Evolutionary conservation across 345 rosid genomes (phyloP).

Genomic region (Gossypium herbaceum): DNA sequence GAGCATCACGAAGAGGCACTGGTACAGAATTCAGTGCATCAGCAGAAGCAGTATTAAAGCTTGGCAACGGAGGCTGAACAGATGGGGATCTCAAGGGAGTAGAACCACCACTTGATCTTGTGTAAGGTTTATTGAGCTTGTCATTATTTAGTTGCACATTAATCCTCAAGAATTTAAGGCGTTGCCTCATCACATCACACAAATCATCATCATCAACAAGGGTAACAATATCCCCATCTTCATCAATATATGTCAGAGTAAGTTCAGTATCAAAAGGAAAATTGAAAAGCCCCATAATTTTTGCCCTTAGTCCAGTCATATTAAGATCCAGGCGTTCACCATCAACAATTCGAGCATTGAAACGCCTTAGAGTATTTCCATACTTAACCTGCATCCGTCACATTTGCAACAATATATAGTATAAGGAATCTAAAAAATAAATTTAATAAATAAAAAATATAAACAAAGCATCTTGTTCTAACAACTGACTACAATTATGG

Average conservation of each 20-base stretch:
- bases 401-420: neutral
- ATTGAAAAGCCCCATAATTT: slow-evolving; percentile 53
- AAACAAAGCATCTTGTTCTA: neutral
- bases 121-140: slow-evolving; percentile 24
- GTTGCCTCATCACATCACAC: slow-evolving; percentile 59
- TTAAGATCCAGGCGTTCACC: slow-evolving; percentile 63
- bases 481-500: neutral
- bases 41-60: slow-evolving; percentile 35
- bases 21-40: slow-evolving; percentile 63
- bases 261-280: slow-evolving; percentile 51
- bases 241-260: slow-evolving; percentile 37
- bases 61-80: slow-evolving; percentile 33
- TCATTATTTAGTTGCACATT: slow-evolving; percentile 39
- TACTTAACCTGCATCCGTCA: slow-evolving; percentile 52
- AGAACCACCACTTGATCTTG: slow-evolving; percentile 51
- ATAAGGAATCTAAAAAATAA: neutral
- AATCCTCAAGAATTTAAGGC: slow-evolving; percentile 67
- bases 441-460: neutral
- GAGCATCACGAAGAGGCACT: slow-evolving; percentile 44
- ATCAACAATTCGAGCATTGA: slow-evolving; percentile 49
- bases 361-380: slow-evolving; percentile 74
- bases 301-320: slow-evolving; percentile 51
- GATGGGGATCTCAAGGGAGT: slow-evolving; percentile 45
- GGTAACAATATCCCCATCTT: slow-evolving; percentile 49
- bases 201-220: slow-evolving; percentile 77